These are phyloP conservation scores for Voacanga thouarsii DNA, from an alignment of 257 asterid species.

Conservation along the genomic window DNA sequence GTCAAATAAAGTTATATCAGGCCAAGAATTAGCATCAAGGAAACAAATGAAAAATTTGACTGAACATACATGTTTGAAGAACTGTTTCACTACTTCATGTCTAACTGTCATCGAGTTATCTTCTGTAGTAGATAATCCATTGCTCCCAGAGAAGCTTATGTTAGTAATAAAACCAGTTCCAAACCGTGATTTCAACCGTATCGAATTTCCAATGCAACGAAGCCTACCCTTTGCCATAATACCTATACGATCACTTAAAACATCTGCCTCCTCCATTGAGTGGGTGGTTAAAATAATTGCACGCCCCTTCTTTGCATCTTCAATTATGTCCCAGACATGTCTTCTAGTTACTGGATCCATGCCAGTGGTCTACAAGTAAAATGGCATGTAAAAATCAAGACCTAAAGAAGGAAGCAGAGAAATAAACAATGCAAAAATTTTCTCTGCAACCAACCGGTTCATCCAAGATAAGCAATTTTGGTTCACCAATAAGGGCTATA, in stretches of 20 bases:
- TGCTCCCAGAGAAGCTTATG: slow-evolving; percentile 60
- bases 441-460: slow-evolving; percentile 63
- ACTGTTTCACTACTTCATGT: slow-evolving; percentile 60
- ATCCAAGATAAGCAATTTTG: slow-evolving; percentile 76
- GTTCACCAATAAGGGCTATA: slow-evolving; percentile 88
- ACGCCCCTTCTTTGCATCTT: slow-evolving; percentile 82
- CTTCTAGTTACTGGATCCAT: slow-evolving; percentile 93
- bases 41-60: slow-evolving; percentile 17
- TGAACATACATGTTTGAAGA: slow-evolving; percentile 63
- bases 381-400: slow-evolving; percentile 5
- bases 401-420: slow-evolving; percentile 13
- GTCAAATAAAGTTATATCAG: slow-evolving; percentile 21
- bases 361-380: slow-evolving; percentile 67
- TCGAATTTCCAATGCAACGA: slow-evolving; percentile 91
- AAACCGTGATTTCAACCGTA: slow-evolving; percentile 74
- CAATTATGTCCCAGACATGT: slow-evolving; percentile 94
- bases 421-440: neutral
- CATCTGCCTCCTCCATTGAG: slow-evolving; percentile 97
- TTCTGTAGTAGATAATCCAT: slow-evolving; percentile 35
- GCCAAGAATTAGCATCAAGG: neutral
- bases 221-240: slow-evolving; percentile 96
- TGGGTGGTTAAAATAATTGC: slow-evolving; percentile 89
- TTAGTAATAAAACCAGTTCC: slow-evolving; percentile 84
- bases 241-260: slow-evolving; percentile 84
- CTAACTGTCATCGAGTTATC: slow-evolving; percentile 34